These are phyloP conservation scores for Lachnum nothofagi DNA, from an alignment of 2,329 filamentous ascomycete genomes.

Conservation along the genomic window DNA sequence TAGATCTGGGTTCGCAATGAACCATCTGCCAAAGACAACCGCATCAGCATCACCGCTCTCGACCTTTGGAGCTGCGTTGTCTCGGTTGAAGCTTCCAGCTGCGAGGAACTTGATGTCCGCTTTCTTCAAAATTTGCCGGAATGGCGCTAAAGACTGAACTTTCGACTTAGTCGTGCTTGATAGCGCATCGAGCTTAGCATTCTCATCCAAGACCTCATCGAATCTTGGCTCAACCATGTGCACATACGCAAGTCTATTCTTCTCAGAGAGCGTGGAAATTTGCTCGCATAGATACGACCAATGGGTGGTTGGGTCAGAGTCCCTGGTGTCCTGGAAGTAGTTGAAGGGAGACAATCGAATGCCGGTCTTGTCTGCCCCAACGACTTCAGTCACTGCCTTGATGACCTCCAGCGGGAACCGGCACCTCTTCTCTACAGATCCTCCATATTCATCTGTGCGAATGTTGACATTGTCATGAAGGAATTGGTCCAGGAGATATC, in stretches of 20 bases:
- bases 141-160: not conserved
- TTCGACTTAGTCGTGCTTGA: not conserved
- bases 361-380: constrained; percentile 48
- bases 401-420: constrained; percentile 51
- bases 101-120: constrained; percentile 1
- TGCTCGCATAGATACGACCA: constrained; percentile 35
- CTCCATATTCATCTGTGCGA: constrained; percentile 48
- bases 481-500: constrained; percentile 54
- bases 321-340: constrained; percentile 54
- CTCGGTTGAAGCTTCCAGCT: constrained; percentile 7
- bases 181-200: constrained; percentile 30
- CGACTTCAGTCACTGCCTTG: constrained; percentile 42
- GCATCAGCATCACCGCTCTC: constrained; percentile 25
- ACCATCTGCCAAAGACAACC: constrained; percentile 30
- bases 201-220: constrained; percentile 44
- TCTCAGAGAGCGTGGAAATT: constrained; percentile 26
- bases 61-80: constrained; percentile 1
- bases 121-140: not conserved
- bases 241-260: constrained; percentile 42
- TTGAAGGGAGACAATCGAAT: constrained; percentile 55
- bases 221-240: constrained; percentile 50
- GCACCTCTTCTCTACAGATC: constrained; percentile 45
- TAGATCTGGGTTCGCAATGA: constrained; percentile 40
- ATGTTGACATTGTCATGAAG: constrained; percentile 50
- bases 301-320: constrained; percentile 35